Evolutionary conservation across 192 early-diverging fungal genomes (phyloP), one percentile per base, ranked within the genome.

Genomic region (Entomortierella lignicola): DNA sequence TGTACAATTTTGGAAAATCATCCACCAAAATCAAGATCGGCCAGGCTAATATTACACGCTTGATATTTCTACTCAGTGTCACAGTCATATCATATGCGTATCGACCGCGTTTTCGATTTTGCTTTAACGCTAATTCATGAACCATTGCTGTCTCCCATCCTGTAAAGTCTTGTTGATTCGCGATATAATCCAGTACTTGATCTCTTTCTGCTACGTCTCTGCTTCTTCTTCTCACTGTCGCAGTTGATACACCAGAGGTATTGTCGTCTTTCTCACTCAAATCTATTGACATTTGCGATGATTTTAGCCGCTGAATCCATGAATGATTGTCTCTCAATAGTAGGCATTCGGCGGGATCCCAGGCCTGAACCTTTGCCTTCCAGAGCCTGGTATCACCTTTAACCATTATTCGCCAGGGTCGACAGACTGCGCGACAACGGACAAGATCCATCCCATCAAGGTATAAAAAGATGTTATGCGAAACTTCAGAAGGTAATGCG

Each of bases 391-490:
- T 34, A 25, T 77, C 42, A 12, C 20, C 30, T 8, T 50, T 53
- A 23, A 77, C 57, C 32, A 68, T 63, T 0, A 13, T 34, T 54
- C 72, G 20, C 72, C 72, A 77, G 0, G 72, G 66, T 10, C 60
- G 65, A 43, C 72, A 77, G n/a, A 77, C 72, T 1, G 72, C 65
- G 0, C 66, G 72, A 42, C 72, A 68, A 2, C 60, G 64, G 25
- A 77, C 65, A 31, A 75, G 44, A 55, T 75, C 72, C 65, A 68
- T 68, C 13, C 65, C 59, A 0, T 68, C 60, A 8, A 75, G 65
- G 4, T 63, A 50, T 53, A 63, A 8, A 50, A 75, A 56, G 31
- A 75, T 61, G 23, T 48, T 25, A 48, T 50, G 64, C 0, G 72
- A 67, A 23, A 75, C 48, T 32, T 75, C 72, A 25, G 23, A 1